Percentiles rank a stretch among this genome's conserved stretches.
Conservation (phyloP, 2,329 filamentous ascomycete genomes). For the Chrysoporthe austroafricana region DNA sequence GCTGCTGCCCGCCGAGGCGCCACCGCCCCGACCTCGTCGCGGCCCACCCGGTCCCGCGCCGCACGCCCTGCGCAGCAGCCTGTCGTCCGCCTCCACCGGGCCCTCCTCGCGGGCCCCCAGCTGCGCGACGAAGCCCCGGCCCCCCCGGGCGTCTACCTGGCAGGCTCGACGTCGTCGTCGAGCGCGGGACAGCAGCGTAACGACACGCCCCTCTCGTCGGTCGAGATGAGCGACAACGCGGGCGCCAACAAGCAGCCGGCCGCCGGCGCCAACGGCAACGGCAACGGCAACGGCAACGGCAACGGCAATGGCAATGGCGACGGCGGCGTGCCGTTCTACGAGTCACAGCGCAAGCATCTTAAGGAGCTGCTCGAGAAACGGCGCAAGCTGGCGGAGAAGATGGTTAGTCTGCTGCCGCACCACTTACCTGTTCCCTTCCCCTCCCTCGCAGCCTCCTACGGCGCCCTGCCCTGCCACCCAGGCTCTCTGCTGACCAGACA, state of each 20-base stretch:
- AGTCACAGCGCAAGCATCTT: slow-evolving; percentile 70
- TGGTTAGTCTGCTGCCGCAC: slow-evolving; percentile 32
- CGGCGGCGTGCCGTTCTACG: slow-evolving; percentile 66
- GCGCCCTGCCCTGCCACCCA: background rate
- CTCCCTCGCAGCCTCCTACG: background rate
- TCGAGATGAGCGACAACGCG: slow-evolving; percentile 36
- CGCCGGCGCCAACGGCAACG: slow-evolving; percentile 48
- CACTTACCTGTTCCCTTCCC: background rate
- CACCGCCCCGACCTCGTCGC: too few species aligned
- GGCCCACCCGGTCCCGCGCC: background rate
- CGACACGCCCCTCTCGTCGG: background rate
- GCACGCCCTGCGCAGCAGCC: background rate
- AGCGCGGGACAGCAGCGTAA: background rate
- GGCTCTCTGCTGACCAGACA: background rate
- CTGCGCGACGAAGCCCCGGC: background rate
- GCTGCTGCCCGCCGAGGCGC: too few species aligned
- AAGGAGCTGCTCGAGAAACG: slow-evolving; percentile 70
- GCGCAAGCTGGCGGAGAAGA: slow-evolving; percentile 51
- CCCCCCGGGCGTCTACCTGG: background rate
- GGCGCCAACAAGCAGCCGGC: slow-evolving; percentile 36
- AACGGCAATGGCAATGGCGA: slow-evolving; percentile 51
- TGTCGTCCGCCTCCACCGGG: background rate
- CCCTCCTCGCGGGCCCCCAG: background rate
- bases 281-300: slow-evolving; percentile 36
- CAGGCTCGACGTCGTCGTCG: background rate